Evolutionary conservation across 1,284 basidiomycete species (phyloP).

Genomic region (Cryptococcus amylolentus): DNA sequence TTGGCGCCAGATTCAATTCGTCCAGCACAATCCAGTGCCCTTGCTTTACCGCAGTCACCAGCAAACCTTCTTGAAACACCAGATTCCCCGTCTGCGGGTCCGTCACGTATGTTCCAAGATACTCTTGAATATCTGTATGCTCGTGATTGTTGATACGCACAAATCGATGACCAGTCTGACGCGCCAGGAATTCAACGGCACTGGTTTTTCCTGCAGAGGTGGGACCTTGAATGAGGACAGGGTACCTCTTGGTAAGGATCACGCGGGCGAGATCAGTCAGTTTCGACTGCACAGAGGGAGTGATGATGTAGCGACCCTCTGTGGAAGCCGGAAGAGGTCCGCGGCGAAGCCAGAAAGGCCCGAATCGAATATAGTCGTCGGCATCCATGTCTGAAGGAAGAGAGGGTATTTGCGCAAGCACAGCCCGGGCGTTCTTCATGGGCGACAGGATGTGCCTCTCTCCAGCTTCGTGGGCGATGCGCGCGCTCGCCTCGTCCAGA

Average conservation of each 20-base stretch:
- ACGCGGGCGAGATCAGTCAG: slow-evolving; percentile 89
- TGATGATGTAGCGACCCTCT: slow-evolving; percentile 82
- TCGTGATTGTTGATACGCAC: slow-evolving; percentile 99
- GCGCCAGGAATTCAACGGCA: slow-evolving; percentile 92
- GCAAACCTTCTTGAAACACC: slow-evolving; percentile 87
- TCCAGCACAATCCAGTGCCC: slow-evolving; percentile 99
- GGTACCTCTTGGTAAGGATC: slow-evolving; percentile 81
- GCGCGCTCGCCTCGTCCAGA: slow-evolving; percentile 71
- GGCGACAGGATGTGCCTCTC: slow-evolving; percentile 76
- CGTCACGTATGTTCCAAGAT: slow-evolving; percentile 93
- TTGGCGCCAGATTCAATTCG: slow-evolving; percentile 95
- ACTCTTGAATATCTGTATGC: slow-evolving; percentile 98
- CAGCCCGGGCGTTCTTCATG: slow-evolving; percentile 74
- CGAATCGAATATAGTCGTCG: slow-evolving; percentile 74
- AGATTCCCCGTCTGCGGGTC: slow-evolving; percentile 89
- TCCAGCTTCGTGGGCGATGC: slow-evolving; percentile 65
- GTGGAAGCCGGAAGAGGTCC: slow-evolving; percentile 61
- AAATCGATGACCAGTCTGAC: slow-evolving; percentile 89
- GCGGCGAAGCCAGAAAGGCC: slow-evolving; percentile 83
- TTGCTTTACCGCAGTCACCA: slow-evolving; percentile 84
- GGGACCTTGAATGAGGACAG: slow-evolving; percentile 95
- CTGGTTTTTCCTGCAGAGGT: slow-evolving; percentile 98
- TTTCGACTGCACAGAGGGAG: slow-evolving; percentile 94
- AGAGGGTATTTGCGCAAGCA: slow-evolving; percentile 66
- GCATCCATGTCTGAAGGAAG: slow-evolving; percentile 55